Evolutionary conservation across 305 asterid genomes (phyloP).

Genomic region (Stenogyne calaminthoides): DNA sequence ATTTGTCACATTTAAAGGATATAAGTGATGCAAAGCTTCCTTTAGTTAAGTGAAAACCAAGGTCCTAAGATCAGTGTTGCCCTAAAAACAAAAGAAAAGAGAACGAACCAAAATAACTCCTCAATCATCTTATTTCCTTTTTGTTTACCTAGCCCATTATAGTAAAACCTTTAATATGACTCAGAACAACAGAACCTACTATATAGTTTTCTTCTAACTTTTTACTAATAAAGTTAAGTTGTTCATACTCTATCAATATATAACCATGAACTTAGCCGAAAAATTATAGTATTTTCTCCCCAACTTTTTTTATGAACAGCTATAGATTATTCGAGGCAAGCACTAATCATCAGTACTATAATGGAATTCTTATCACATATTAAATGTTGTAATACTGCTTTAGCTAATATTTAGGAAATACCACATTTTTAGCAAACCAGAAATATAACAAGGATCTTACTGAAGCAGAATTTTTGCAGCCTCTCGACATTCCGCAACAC

Average conservation of each 20-base stretch:
- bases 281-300: not conserved
- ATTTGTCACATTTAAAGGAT: not conserved
- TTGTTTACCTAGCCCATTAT: not conserved
- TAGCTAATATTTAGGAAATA: not conserved
- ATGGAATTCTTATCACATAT: not conserved
- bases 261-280: not conserved
- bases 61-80: not conserved
- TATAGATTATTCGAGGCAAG: not conserved
- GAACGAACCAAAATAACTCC: too few species aligned
- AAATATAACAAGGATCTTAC: conserved; percentile 50
- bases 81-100: too few species aligned
- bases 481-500: conserved; percentile 87
- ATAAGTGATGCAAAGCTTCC: not conserved
- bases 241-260: too few species aligned
- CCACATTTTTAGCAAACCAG: conserved; percentile 6
- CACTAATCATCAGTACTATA: not conserved
- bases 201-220: not conserved
- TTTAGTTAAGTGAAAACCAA: not conserved
- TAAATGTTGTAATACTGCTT: not conserved
- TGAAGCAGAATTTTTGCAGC: conserved; percentile 76
- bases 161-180: not conserved
- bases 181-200: not conserved
- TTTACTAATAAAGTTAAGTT: too few species aligned
- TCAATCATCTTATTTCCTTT: too few species aligned
- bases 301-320: not conserved